Conservation (phyloP, 2,329 filamentous ascomycete species). For the Claviceps sp. region DNA sequence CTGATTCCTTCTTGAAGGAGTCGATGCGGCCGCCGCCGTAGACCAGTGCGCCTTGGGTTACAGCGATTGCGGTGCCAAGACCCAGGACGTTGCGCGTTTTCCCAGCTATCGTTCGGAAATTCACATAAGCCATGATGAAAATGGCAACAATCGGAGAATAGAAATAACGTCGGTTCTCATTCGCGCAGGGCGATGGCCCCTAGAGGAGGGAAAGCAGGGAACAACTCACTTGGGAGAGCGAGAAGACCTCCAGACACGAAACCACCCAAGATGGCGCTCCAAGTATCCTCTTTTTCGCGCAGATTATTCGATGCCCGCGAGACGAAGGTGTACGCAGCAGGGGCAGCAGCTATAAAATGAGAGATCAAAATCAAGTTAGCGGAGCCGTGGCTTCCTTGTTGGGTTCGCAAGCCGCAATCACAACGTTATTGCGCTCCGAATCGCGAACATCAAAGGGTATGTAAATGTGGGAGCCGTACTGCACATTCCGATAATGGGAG, state of each 20-base stretch:
- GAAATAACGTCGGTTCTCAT: neutral
- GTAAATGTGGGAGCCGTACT: constrained; percentile 14
- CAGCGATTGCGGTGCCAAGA: constrained; percentile 43
- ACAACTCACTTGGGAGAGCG: constrained; percentile 54
- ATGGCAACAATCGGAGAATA: neutral
- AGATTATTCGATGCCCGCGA: constrained; percentile 69
- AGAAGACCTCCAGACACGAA: constrained; percentile 62
- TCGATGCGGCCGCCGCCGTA: constrained; percentile 51
- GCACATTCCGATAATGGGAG: constrained; percentile 50
- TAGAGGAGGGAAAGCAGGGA: neutral
- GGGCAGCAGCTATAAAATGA: constrained; percentile 36
- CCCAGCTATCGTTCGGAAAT: constrained; percentile 14
- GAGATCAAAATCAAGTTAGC: neutral
- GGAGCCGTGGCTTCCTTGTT: too few species aligned
- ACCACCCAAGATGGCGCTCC: constrained; percentile 62
- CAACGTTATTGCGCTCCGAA: neutral
- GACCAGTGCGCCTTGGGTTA: constrained; percentile 49
- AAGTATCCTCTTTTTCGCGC: constrained; percentile 68
- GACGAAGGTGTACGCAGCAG: constrained; percentile 66
- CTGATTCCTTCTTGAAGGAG: constrained; percentile 40
- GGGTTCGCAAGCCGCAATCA: neutral
- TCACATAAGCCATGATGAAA: neutral
- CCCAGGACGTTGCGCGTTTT: constrained; percentile 59
- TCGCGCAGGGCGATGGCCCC: too few species aligned
- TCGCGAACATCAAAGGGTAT: neutral